phyloP scores from a whole-genome alignment of 139 green algal genomes.

The Picochlorum sp. region DNA sequence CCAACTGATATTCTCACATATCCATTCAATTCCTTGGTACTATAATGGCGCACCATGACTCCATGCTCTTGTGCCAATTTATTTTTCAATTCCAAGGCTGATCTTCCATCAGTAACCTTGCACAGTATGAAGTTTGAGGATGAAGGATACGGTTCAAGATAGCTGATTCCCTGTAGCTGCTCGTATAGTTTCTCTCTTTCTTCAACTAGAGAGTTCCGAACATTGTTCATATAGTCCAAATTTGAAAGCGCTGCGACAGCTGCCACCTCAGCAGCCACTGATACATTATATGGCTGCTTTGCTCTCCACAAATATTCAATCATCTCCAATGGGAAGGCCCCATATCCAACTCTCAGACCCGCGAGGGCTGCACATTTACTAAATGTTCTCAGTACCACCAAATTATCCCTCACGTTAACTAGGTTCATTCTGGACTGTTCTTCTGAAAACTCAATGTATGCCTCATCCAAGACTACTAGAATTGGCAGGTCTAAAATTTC shows the following conservation, averaged over 20 bases:
- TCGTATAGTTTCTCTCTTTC: slow-evolving; percentile 68
- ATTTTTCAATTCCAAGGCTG: slow-evolving; percentile 72
- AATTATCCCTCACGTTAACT: slow-evolving; percentile 68
- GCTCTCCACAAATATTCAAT: slow-evolving; percentile 90
- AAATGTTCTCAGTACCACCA: slow-evolving; percentile 97
- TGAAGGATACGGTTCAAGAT: slow-evolving; percentile 83
- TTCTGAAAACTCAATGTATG: slow-evolving; percentile 95
- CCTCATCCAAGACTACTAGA: slow-evolving; percentile 97
- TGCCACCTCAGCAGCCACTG: slow-evolving; percentile 77
- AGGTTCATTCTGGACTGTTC: slow-evolving; percentile 51
- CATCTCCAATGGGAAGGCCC: slow-evolving; percentile 56
- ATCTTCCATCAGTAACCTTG: slow-evolving; percentile 41
- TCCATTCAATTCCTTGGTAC: slow-evolving; percentile 71
- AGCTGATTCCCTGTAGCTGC: slow-evolving; percentile 56
- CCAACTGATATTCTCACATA: slow-evolving; percentile 92
- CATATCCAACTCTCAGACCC: slow-evolving; percentile 51
- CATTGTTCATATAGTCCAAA: slow-evolving; percentile 51
- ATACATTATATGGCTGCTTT: slow-evolving; percentile 99
- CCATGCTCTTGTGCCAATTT: slow-evolving; percentile 55
- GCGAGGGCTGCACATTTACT: slow-evolving; percentile 82
- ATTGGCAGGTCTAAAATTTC: slow-evolving; percentile 69
- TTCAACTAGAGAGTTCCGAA: slow-evolving; percentile 67
- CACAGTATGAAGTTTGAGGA: slow-evolving; percentile 95
- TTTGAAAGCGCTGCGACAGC: slow-evolving; percentile 71
- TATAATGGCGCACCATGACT: slow-evolving; percentile 90